These are phyloP conservation scores for Capsicum rhomboideum DNA, from an alignment of 257 asterid genomes.

Conservation along the genomic window DNA sequence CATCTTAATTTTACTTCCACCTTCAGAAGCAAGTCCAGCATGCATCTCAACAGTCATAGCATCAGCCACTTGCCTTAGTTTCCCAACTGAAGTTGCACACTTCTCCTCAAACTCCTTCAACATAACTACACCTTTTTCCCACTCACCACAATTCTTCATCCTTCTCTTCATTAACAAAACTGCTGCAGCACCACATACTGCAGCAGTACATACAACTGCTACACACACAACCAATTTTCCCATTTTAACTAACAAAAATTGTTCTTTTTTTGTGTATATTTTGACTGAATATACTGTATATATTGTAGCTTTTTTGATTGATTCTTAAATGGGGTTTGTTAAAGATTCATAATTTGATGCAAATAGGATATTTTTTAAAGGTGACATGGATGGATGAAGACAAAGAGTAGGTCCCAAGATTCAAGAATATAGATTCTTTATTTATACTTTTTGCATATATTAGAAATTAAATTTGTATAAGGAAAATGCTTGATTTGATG, in stretches of 20 bases:
- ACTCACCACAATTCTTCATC: constrained; percentile 47
- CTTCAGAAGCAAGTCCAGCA: constrained; percentile 90
- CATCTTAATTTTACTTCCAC: constrained; percentile 90
- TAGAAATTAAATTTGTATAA: not conserved
- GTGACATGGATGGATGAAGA: not conserved
- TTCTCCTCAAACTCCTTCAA: constrained; percentile 65
- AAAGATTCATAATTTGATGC: not conserved
- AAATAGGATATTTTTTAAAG: not conserved
- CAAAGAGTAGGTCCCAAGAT: not conserved
- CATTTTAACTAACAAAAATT: constrained; percentile 17
- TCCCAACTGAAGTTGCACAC: constrained; percentile 54
- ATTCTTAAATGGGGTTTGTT: not conserved
- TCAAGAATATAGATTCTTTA: not conserved
- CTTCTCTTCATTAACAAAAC: constrained; percentile 43
- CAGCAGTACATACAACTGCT: constrained; percentile 62
- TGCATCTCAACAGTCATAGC: constrained; percentile 90
- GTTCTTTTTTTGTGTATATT: not conserved
- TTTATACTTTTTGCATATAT: not conserved
- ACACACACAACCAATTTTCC: constrained; percentile 58
- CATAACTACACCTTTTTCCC: constrained; percentile 57
- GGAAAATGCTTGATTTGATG: too few species aligned
- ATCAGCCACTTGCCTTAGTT: constrained; percentile 78
- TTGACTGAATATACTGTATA: not conserved
- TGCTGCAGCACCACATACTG: constrained; percentile 57
- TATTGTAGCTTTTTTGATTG: not conserved